phyloP scores from a whole-genome alignment of 2,329 filamentous ascomycete species.

The Neofusicoccum ribis region DNA sequence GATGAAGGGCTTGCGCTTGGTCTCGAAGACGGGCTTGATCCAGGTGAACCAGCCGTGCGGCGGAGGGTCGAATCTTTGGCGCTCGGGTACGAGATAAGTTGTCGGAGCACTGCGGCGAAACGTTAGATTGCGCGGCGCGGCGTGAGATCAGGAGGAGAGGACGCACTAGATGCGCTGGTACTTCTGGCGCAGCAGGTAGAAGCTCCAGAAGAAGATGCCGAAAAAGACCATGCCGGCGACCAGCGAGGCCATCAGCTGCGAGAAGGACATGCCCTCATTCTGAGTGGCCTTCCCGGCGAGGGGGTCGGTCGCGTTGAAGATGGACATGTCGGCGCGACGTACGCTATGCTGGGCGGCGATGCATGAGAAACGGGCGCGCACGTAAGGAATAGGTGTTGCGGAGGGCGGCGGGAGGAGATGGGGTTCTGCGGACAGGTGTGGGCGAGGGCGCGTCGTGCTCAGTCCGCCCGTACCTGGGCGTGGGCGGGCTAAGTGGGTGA shows the following conservation, averaged over 20 bases:
- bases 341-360: neutral
- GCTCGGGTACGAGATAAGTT: slow-evolving; percentile 82
- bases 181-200: slow-evolving; percentile 74
- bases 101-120: slow-evolving; percentile 65
- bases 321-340: neutral
- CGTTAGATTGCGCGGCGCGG: slow-evolving; percentile 9
- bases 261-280: slow-evolving; percentile 14
- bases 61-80: slow-evolving; percentile 76
- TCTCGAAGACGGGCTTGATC: slow-evolving; percentile 43
- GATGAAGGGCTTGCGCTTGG: slow-evolving; percentile 28
- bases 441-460: neutral
- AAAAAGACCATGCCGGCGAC: slow-evolving; percentile 8
- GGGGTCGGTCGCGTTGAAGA: neutral
- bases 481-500: neutral
- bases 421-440: neutral
- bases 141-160: slow-evolving; percentile 20
- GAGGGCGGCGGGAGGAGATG: neutral
- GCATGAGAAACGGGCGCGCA: neutral
- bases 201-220: slow-evolving; percentile 46
- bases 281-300: slow-evolving; percentile 7
- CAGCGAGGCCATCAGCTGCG: slow-evolving; percentile 16
- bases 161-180: slow-evolving; percentile 79
- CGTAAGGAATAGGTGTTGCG: neutral
- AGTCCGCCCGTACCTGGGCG: neutral
- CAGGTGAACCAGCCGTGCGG: slow-evolving; percentile 58